Percentiles rank a stretch among this genome's conserved stretches.
phyloP scores from a whole-genome alignment of 176 grass and related monocot species.

The Musa itinerans region DNA sequence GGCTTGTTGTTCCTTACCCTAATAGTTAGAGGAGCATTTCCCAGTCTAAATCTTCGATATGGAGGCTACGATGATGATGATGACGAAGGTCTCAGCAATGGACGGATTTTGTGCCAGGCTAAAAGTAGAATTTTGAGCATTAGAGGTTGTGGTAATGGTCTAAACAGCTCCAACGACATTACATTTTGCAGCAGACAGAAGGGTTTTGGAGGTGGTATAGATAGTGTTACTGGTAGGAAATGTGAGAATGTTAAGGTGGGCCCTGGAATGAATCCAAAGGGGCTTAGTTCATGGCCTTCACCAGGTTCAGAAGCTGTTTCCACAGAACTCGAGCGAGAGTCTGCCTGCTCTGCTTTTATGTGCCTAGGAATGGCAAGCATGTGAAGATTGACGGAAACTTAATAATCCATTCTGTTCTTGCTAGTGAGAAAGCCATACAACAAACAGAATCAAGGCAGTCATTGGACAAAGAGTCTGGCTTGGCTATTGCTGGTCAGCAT shows the following conservation, averaged over 20 bases:
- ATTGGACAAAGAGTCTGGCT: conserved; percentile 36
- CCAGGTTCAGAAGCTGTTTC: conserved; percentile 12
- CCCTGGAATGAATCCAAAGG: background rate
- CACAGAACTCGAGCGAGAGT: conserved; percentile 57
- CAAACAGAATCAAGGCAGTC: conserved; percentile 29
- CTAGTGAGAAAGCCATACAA: conserved; percentile 71
- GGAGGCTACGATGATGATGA: conserved; percentile 32
- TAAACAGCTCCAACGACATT: conserved; percentile 34
- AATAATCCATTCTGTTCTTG: conserved; percentile 94
- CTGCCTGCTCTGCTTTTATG: conserved; percentile 86
- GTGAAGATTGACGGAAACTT: conserved; percentile 95
- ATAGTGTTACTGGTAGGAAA: conserved; percentile 7
- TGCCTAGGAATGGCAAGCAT: conserved; percentile 99
- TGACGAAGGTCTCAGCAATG: conserved; percentile 11
- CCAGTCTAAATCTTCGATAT: conserved; percentile 40
- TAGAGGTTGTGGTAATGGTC: conserved; percentile 29
- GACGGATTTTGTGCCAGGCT: conserved; percentile 35
- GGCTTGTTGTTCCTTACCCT: conserved; percentile 56
- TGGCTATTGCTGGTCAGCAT: conserved; percentile 42
- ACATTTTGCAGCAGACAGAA: conserved; percentile 20
- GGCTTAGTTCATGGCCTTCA: background rate
- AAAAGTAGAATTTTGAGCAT: conserved; percentile 46
- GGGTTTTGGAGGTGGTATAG: background rate
- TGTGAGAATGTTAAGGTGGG: conserved; percentile 6
- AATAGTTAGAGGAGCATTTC: conserved; percentile 46